Conservation (phyloP, 176 grass and related monocot genomes). For the Oropetium thomaeum region DNA sequence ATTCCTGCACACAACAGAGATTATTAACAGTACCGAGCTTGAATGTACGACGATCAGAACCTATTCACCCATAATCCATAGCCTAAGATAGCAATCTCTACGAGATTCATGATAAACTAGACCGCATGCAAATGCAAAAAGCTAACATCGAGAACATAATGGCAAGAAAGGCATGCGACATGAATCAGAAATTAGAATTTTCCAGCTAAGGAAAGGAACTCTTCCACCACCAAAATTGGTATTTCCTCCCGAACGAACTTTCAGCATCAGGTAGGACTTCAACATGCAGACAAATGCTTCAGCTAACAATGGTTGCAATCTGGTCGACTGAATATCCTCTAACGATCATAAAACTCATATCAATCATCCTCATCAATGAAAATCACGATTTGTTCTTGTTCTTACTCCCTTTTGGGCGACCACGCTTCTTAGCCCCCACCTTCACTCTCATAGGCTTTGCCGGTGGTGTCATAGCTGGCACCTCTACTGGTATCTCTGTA, state of each 20-base stretch:
- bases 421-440: slow-evolving; percentile 50
- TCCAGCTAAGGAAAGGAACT: slow-evolving; percentile 5
- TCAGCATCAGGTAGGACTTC: slow-evolving; percentile 3
- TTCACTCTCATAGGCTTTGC: slow-evolving; percentile 36
- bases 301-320: background rate
- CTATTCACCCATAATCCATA: background rate
- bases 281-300: slow-evolving; percentile 14
- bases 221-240: background rate
- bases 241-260: slow-evolving; percentile 6
- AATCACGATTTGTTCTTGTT: slow-evolving; percentile 49
- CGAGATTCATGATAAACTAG: slow-evolving; percentile 7
- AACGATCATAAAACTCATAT: background rate
- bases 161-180: slow-evolving; percentile 2
- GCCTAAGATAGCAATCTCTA: slow-evolving; percentile 6
- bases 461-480: background rate
- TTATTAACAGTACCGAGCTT: slow-evolving; percentile 12
- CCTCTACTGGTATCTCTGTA: slow-evolving; percentile 15
- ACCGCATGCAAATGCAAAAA: slow-evolving; percentile 23
- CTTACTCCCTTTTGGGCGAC: slow-evolving; percentile 57
- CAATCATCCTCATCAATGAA: slow-evolving; percentile 1
- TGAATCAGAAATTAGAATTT: slow-evolving; percentile 6
- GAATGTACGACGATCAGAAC: slow-evolving; percentile 10
- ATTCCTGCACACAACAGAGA: slow-evolving; percentile 19
- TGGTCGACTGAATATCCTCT: background rate
- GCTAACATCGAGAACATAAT: slow-evolving; percentile 32